Base-by-base conservation (phyloP, 208 protist genomes). In the Herpetomonas tarakana region DNA sequence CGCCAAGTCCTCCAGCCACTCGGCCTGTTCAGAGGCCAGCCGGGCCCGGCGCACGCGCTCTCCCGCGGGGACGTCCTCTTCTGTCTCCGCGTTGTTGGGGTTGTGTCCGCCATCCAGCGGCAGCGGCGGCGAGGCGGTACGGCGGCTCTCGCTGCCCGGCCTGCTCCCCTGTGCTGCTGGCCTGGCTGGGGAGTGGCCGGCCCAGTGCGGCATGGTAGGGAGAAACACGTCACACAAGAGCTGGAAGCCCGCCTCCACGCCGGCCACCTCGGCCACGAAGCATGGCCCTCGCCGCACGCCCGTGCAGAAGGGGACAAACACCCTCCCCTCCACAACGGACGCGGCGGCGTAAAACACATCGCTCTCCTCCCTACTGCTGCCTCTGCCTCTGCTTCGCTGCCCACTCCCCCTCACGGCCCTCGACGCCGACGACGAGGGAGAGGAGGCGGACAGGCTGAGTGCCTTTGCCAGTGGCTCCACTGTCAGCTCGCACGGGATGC, bases 401-500 rank as follows among this genome's bases (percentile, higher is more conserved):
- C 28, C n/a, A 52, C n/a, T 3, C 49, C 49, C 49, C 16, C 24
- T 55, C 25, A 11, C 12, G 30, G 46, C 24, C 22, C 25, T 21
- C 21, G 35, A 4, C 11, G 19, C 27, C 28, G 24, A 26, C 47
- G 54, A 18, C 16, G 53, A 31, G 2, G 65, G 14, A 3, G 39
- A 22, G 26, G 30, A 19, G 58, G 29, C 0, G 1, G 57, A 29
- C 26, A 39, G 18, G 39, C 51, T 39, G 41, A 72, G 39, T 19
- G 65, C 65, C 51, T 54, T 67, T 16, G 76, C 69, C 19, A 88
- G 53, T 2, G 86, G 86, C 56, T 90, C 76, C 35, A 88, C 62
- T 0, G 54, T 54, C 25, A 87, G 74, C 39, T 80, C 71, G 52
- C 71, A 82, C n/a, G 82, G 69, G 12, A 92, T 81, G 38, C 54